Evolutionary conservation across 805 yeast genomes (phyloP), one percentile per base, ranked within the genome.

Genomic region (Cyberlindnera lachancei): DNA sequence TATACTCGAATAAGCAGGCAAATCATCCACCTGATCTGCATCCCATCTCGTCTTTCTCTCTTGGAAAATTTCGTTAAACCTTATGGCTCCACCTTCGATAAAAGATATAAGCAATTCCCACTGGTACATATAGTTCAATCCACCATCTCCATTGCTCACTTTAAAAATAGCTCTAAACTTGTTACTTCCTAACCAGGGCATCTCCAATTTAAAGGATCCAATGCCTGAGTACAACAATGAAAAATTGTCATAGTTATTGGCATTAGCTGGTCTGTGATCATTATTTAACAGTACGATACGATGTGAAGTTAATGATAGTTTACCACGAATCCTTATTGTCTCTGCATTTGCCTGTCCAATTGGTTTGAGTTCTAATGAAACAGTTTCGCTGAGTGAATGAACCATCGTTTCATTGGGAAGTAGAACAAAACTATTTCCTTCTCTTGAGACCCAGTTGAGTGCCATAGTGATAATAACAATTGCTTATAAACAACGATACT

Each of bases 141-240:
- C 59, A 6, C 58, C 50, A 5, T 61, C 53, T 5, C 48, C 42
- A 12, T 51, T 34, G 4, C 56, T 46, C 27, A 61, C 56, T 27
- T 50, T 58, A 46, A 70, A 68, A 18, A 58, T 29, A 23, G 67
- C 58, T 39, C 58, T 58, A 65, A 70, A 68, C 44, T 61, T 65
- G 39, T 69, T 71, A 15, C 73, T 59, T 0, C 78, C 78, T 43
- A 71, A 64, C 75, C 74, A 70, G 2, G 75, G 74, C 17, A 68
- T 56, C 34, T 63, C 59, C 29, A 70, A 43, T 33, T 58, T 54
- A 42, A 64, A 65, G 0, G 63, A 48, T 6, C 41, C 26, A 3
- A 53, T 30, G 23, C 48, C 56, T 1, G 25, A 33, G 27, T 65
- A 59, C 5, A 61, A 58, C 6, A 71, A 38, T 35, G 58, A 52